These are phyloP conservation scores for Leccinum uliginosum DNA, from an alignment of 768 basidiomycete genomes.

Conservation along the genomic window DNA sequence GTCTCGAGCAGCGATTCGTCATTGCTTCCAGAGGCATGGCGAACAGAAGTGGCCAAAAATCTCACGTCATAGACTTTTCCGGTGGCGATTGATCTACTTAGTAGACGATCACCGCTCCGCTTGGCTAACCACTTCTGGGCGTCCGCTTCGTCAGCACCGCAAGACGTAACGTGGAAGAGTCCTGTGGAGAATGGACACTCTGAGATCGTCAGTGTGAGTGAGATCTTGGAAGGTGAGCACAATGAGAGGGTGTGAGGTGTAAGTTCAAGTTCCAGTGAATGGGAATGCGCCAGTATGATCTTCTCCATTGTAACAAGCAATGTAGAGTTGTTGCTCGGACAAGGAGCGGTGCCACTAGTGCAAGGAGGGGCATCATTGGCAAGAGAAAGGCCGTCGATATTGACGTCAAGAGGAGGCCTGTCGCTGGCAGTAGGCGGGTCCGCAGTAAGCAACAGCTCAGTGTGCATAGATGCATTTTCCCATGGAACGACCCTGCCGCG, in stretches of 20 bases:
- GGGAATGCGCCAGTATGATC: slow-evolving; percentile 1
- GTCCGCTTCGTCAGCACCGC: background rate
- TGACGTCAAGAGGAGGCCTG: background rate
- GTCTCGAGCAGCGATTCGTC: background rate
- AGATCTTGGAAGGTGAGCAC: background rate
- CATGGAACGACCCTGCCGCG: background rate
- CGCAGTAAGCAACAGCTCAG: slow-evolving; percentile 3
- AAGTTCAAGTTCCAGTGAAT: background rate
- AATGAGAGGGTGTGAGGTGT: background rate
- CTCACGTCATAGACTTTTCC: slow-evolving; percentile 19
- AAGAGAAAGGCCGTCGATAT: background rate
- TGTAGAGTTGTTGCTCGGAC: background rate
- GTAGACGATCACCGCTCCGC: slow-evolving; percentile 3
- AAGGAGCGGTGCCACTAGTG: background rate
- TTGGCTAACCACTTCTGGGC: slow-evolving; percentile 1
- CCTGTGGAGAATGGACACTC: slow-evolving; percentile 13
- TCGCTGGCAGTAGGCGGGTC: background rate
- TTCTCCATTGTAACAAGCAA: slow-evolving; percentile 1
- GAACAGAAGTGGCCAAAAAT: slow-evolving; percentile 11
- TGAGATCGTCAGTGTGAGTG: slow-evolving; percentile 14
- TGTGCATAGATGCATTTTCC: slow-evolving; percentile 12
- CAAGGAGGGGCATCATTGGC: background rate
- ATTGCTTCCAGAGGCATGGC: background rate
- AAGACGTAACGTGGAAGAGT: slow-evolving; percentile 5
- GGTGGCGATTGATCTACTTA: slow-evolving; percentile 14